phyloP scores from a whole-genome alignment of 164 flowering plant species.

The Liriodendron chinense region DNA sequence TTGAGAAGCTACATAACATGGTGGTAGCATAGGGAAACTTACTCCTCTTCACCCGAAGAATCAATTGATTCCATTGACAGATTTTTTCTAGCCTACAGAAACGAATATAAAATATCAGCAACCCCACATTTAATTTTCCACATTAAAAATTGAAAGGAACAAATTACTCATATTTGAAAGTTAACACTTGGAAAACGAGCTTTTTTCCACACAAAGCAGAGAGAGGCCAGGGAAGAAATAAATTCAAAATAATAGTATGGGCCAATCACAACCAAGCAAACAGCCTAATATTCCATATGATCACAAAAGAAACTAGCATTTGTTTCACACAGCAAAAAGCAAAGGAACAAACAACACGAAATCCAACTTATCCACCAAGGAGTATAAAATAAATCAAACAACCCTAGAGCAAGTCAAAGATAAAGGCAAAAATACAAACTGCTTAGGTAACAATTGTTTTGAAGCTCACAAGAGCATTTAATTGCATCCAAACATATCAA shows the following conservation, averaged over 20 bases:
- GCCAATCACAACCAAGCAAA: background rate
- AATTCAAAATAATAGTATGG: background rate
- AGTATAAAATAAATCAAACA: background rate
- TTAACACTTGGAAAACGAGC: background rate
- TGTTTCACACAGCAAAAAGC: background rate
- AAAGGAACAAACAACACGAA: background rate
- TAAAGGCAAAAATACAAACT: background rate
- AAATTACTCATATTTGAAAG: background rate
- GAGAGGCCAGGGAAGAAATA: background rate
- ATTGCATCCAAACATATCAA: background rate
- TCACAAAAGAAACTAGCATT: background rate
- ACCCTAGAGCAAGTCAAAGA: background rate
- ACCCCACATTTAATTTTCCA: background rate
- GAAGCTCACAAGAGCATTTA: background rate
- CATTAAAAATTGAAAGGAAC: background rate
- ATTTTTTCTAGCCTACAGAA: conserved; percentile 69
- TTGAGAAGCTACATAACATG: background rate
- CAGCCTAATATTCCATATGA: background rate
- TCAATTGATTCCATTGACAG: conserved; percentile 81
- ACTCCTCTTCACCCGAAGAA: conserved; percentile 99
- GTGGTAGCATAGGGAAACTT: conserved; percentile 26
- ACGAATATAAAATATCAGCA: background rate
- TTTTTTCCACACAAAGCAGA: background rate
- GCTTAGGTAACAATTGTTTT: background rate
- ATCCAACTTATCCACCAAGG: background rate